Evolutionary conservation across 2,329 filamentous ascomycete genomes (phyloP).

Genomic region (Ceratocystis harringtonii): DNA sequence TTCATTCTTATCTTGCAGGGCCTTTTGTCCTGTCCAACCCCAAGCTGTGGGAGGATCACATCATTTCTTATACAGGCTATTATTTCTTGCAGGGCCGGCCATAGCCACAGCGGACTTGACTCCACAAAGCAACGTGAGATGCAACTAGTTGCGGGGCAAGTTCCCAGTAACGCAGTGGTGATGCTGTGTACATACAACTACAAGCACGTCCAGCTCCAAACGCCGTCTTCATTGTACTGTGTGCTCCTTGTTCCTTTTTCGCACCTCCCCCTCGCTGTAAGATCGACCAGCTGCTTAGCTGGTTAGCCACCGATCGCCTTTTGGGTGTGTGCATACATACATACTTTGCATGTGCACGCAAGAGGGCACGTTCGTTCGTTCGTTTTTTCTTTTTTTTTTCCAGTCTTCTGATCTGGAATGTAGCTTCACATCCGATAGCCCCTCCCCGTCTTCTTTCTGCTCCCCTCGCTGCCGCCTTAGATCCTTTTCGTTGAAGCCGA

Average conservation of each 20-base stretch:
- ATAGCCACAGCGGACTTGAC: not conserved
- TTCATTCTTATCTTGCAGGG: conserved; percentile 1
- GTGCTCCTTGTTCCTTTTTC: too few relatives aligned
- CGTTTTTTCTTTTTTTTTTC: not conserved
- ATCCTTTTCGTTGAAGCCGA: conserved; percentile 1
- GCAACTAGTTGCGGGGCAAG: too few relatives aligned
- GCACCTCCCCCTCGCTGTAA: too few relatives aligned
- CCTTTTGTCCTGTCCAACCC: conserved; percentile 1
- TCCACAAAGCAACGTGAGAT: not conserved
- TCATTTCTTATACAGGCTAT: not conserved
- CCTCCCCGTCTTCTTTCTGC: not conserved
- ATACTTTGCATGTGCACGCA: not conserved
- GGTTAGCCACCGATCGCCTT: not conserved
- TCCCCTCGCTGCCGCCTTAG: too few relatives aligned
- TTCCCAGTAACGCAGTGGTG: too few relatives aligned
- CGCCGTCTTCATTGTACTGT: too few relatives aligned
- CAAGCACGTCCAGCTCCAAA: too few relatives aligned
- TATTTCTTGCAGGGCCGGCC: not conserved
- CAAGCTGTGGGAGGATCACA: not conserved
- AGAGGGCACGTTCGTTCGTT: not conserved
- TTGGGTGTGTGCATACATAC: not conserved
- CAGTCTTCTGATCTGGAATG: not conserved
- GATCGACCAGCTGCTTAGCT: not conserved
- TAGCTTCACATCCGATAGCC: not conserved
- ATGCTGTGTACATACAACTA: too few relatives aligned